A percentile compares a stretch with the other conserved stretches of the same genome.
phyloP scores from a whole-genome alignment of 768 basidiomycete species.

The Paxillus involutus region DNA sequence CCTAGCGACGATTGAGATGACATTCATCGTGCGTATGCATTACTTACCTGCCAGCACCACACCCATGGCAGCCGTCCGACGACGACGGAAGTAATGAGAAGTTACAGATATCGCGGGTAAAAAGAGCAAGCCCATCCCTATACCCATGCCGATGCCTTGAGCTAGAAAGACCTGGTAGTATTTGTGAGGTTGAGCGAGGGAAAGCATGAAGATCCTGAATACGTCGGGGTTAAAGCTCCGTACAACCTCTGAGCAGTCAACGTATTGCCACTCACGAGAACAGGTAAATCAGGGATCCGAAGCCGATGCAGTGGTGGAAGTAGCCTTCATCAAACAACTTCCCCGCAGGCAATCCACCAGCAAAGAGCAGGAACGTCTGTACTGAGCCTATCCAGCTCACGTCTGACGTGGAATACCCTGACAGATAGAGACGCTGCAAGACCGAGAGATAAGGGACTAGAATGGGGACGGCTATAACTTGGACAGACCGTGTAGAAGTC shows the following conservation, averaged over 20 bases:
- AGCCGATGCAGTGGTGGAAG: slow-evolving; percentile 42
- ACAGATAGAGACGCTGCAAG: slow-evolving; percentile 36
- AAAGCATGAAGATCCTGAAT: slow-evolving; percentile 53
- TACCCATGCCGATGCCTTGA: slow-evolving; percentile 56
- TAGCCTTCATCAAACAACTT: slow-evolving; percentile 50
- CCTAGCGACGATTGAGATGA: slow-evolving; percentile 19
- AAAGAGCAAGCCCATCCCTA: slow-evolving; percentile 57
- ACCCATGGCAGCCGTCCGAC: slow-evolving; percentile 47
- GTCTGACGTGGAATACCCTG: slow-evolving; percentile 39
- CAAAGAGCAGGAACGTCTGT: slow-evolving; percentile 50
- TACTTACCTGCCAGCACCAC: slow-evolving; percentile 47
- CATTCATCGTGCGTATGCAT: neutral
- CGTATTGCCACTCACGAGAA: slow-evolving; percentile 36
- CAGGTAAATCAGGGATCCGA: slow-evolving; percentile 39
- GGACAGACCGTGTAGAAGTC: slow-evolving; percentile 46
- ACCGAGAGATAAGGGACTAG: neutral
- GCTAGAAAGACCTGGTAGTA: slow-evolving; percentile 56
- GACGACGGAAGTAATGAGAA: slow-evolving; percentile 48
- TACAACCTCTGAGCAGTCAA: neutral
- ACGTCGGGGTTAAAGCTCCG: neutral
- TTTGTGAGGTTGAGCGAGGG: slow-evolving; percentile 44
- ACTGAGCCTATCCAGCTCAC: slow-evolving; percentile 53
- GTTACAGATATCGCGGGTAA: slow-evolving; percentile 52
- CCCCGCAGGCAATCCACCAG: slow-evolving; percentile 43
- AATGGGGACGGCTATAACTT: neutral